Evolutionary conservation across 208 protist species (phyloP).

Genomic region (Crithidia mellificae): DNA sequence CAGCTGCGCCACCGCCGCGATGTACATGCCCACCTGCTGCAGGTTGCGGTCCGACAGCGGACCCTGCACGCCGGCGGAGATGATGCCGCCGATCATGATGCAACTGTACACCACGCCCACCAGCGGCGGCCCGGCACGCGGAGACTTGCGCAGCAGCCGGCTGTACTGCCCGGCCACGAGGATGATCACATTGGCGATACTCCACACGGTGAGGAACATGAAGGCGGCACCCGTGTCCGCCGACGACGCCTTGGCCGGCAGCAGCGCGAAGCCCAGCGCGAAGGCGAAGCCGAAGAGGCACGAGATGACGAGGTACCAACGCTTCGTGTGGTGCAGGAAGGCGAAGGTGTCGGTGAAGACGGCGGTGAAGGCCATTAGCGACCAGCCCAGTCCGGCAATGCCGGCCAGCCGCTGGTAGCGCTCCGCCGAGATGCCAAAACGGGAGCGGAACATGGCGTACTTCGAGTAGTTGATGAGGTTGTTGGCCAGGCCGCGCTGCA

Average conservation of each 20-base stretch:
- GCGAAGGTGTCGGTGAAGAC: constrained; percentile 47
- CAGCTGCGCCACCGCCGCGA: constrained; percentile 41
- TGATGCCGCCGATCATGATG: constrained; percentile 39
- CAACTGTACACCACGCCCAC: constrained; percentile 53
- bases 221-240: constrained; percentile 40
- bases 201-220: constrained; percentile 50
- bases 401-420: constrained; percentile 44
- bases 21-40: constrained; percentile 37
- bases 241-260: constrained; percentile 37
- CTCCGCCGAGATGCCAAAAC: constrained; percentile 28
- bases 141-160: constrained; percentile 43
- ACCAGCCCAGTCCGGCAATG: constrained; percentile 40
- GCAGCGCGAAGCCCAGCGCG: constrained; percentile 36
- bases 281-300: constrained; percentile 36
- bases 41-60: constrained; percentile 45
- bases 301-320: constrained; percentile 54
- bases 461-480: constrained; percentile 21
- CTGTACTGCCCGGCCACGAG: constrained; percentile 65
- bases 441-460: constrained; percentile 29
- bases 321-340: constrained; percentile 53
- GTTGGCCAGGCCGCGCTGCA: constrained; percentile 24
- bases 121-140: constrained; percentile 36
- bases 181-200: constrained; percentile 55
- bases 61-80: constrained; percentile 45
- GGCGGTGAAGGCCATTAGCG: constrained; percentile 51